These are phyloP conservation scores for Adansonia grandidieri DNA, from an alignment of 441 rosid genomes.

Conservation along the genomic window DNA sequence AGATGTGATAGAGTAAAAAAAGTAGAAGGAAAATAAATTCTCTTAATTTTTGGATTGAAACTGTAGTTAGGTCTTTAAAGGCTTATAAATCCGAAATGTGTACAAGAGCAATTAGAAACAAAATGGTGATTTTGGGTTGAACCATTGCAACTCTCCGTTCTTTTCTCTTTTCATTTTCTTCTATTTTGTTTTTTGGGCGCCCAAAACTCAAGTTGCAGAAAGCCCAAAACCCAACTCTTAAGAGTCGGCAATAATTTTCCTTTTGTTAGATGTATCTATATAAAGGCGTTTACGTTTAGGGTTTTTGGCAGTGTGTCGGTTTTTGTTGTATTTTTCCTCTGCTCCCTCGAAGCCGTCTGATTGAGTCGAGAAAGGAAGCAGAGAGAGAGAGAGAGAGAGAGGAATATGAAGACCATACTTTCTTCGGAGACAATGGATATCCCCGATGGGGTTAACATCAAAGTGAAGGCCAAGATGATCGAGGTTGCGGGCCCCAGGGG, in stretches of 20 bases:
- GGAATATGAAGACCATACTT: slow-evolving; percentile 65
- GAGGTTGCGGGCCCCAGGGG: slow-evolving; percentile 85
- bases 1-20: no score
- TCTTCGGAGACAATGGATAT: slow-evolving; percentile 83
- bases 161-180: no score
- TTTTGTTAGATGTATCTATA: background rate
- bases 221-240: background rate
- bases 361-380: background rate
- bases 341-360: background rate
- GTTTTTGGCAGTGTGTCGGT: background rate
- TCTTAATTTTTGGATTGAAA: no score
- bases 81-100: no score
- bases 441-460: slow-evolving; percentile 73
- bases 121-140: no score
- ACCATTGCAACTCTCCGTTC: no score
- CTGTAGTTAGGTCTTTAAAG: no score
- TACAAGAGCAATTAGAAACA: no score
- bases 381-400: slow-evolving; percentile 2
- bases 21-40: no score
- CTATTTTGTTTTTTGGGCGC: no score
- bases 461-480: slow-evolving; percentile 66
- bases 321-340: background rate
- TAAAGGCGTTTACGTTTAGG: slow-evolving; percentile 22
- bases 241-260: no score
- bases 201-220: no score